phyloP scores from a whole-genome alignment of 495 filamentous ascomycete genomes.

The Sordaria brevicollis region DNA sequence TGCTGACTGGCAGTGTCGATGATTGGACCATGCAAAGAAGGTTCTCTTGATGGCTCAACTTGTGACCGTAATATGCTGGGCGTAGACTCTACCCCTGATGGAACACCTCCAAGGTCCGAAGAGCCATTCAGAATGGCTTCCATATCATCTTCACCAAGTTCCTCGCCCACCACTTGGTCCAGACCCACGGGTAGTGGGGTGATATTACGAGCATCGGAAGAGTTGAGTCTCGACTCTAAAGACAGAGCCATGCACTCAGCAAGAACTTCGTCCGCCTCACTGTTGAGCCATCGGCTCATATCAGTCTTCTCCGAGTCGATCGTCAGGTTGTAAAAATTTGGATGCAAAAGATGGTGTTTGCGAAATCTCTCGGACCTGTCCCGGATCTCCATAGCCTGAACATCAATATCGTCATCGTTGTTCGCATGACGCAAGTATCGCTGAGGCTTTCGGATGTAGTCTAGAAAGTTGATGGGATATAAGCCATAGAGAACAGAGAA shows the following conservation, averaged over 20 bases:
- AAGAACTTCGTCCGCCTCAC: slow-evolving; percentile 60
- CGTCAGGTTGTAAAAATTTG: slow-evolving; percentile 62
- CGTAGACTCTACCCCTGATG: neutral
- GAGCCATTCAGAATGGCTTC: slow-evolving; percentile 1
- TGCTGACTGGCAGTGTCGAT: neutral
- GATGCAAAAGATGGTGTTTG: slow-evolving; percentile 56
- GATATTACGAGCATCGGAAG: neutral
- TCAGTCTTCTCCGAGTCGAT: slow-evolving; percentile 63
- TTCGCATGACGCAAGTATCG: slow-evolving; percentile 55
- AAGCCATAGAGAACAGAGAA: slow-evolving; percentile 71
- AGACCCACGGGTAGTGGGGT: neutral
- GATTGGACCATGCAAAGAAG: neutral
- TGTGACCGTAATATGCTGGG: slow-evolving; percentile 5
- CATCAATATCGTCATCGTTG: slow-evolving; percentile 57
- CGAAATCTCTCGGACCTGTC: slow-evolving; percentile 57
- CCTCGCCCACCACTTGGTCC: slow-evolving; percentile 5
- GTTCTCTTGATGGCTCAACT: slow-evolving; percentile 16
- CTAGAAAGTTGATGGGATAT: slow-evolving; percentile 70
- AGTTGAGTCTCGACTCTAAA: slow-evolving; percentile 10
- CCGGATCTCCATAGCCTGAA: slow-evolving; percentile 60
- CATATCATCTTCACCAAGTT: slow-evolving; percentile 8
- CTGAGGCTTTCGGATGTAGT: slow-evolving; percentile 65
- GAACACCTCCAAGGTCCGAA: neutral
- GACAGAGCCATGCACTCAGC: slow-evolving; percentile 53
- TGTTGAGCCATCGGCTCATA: slow-evolving; percentile 59